Conservation (phyloP, 768 basidiomycete species). For the button mushroom (Agaricus bisporus) region DNA sequence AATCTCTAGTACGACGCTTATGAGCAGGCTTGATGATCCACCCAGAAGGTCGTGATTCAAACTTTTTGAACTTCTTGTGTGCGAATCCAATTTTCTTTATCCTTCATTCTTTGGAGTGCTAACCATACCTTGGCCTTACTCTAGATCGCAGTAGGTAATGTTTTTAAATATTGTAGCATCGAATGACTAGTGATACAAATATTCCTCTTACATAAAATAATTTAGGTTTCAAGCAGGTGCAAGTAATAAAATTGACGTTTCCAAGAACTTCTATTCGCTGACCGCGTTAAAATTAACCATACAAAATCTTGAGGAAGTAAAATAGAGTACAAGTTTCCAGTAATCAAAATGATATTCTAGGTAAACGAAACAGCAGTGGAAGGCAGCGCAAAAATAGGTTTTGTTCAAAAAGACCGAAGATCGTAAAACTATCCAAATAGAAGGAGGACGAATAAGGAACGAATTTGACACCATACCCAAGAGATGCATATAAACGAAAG, state of each 20-base stretch:
- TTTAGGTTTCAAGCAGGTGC: too few relatives aligned
- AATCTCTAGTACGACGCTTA: slow-evolving; percentile 3
- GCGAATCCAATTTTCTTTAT: not conserved
- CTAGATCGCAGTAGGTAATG: too few relatives aligned
- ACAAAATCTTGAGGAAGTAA: not conserved
- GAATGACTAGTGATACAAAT: too few relatives aligned
- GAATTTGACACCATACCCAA: not conserved
- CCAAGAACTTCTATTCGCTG: not conserved
- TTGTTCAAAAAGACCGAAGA: too few relatives aligned
- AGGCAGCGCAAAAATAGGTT: not conserved
- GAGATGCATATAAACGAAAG: slow-evolving; percentile 1
- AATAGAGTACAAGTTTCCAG: slow-evolving; percentile 1
- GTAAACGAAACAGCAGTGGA: not conserved
- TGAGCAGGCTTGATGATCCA: slow-evolving; percentile 3
- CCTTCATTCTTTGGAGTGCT: too few relatives aligned
- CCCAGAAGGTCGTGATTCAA: not conserved
- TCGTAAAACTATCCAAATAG: too few relatives aligned
- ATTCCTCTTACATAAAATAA: too few relatives aligned
- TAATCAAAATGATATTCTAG: not conserved
- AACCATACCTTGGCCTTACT: too few relatives aligned
- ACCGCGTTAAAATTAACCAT: not conserved
- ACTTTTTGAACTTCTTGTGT: not conserved
- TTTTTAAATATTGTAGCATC: not conserved
- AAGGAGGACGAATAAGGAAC: too few relatives aligned
- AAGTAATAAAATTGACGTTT: not conserved